These are phyloP conservation scores for Hydnum rufescens DNA, from an alignment of 768 basidiomycete species.

Conservation along the genomic window DNA sequence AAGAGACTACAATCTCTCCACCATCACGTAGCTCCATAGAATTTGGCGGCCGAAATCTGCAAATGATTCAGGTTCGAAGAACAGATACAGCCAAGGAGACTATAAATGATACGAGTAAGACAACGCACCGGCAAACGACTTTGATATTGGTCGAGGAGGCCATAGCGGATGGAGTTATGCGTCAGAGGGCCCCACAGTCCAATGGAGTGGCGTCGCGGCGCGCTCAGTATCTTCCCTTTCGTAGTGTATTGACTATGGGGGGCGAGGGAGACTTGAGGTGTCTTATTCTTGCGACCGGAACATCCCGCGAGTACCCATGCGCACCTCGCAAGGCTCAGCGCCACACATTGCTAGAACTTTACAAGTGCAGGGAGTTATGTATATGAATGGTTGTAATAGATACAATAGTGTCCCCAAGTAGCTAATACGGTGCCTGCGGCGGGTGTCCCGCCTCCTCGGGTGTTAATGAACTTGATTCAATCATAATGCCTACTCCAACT, in stretches of 20 bases:
- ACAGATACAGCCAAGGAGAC: constrained; percentile 3
- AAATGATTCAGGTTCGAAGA: constrained; percentile 6
- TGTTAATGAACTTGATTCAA: constrained; percentile 36
- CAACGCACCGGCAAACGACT: constrained; percentile 92
- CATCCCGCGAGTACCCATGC: too few species aligned
- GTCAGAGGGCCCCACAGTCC: too few species aligned
- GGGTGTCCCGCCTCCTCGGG: constrained; percentile 14
- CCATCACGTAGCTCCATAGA: constrained; percentile 75
- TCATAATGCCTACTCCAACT: constrained; percentile 94
- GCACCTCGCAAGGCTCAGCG: too few species aligned
- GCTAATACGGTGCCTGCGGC: constrained; percentile 7
- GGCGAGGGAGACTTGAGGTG: too few species aligned
- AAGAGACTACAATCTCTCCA: constrained; percentile 74
- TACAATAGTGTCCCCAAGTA: background rate
- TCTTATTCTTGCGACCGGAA: too few species aligned
- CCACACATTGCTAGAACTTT: too few species aligned
- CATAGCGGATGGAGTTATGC: too few species aligned
- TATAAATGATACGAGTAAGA: background rate
- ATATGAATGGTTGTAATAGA: too few species aligned
- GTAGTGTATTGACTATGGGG: too few species aligned
- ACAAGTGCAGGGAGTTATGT: too few species aligned
- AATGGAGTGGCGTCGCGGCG: too few species aligned
- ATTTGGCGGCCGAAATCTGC: constrained; percentile 82
- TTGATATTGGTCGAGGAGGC: constrained; percentile 60
- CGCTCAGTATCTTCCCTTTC: too few species aligned